A percentile compares a stretch with the other conserved stretches of the same genome.
These are phyloP conservation scores for Mortierella polycephala DNA, from an alignment of 371 early-diverging fungal species.

Conservation along the genomic window DNA sequence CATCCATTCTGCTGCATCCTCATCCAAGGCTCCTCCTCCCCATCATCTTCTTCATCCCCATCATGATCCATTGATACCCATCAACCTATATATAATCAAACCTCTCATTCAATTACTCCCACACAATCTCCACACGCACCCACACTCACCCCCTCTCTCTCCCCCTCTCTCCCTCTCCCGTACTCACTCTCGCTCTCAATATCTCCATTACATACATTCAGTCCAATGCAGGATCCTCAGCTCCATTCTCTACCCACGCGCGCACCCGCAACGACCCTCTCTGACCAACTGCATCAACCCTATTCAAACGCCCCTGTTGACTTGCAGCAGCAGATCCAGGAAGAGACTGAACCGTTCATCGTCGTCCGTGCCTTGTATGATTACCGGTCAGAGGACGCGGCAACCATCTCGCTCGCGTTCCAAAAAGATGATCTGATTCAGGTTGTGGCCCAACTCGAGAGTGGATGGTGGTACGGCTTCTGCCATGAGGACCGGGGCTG, in stretches of 20 bases:
- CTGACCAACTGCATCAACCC: constrained; percentile 38
- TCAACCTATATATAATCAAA: too few relatives aligned
- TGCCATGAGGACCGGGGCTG: constrained; percentile 79
- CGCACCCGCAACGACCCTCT: too few relatives aligned
- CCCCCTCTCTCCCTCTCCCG: constrained; percentile 3
- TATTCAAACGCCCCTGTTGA: constrained; percentile 69
- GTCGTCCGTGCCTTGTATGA: constrained; percentile 45
- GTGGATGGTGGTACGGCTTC: constrained; percentile 94
- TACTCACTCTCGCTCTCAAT: neutral
- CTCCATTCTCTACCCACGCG: neutral
- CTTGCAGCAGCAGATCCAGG: constrained; percentile 1
- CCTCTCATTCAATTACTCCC: too few relatives aligned
- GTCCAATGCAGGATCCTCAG: neutral
- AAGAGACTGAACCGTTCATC: constrained; percentile 30
- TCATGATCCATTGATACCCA: too few relatives aligned
- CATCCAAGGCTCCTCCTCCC: neutral
- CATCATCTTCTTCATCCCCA: too few relatives aligned
- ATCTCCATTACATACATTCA: neutral
- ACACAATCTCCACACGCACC: too few relatives aligned
- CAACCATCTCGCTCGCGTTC: constrained; percentile 72
- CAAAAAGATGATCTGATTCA: constrained; percentile 82
- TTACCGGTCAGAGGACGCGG: constrained; percentile 54
- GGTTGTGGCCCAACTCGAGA: constrained; percentile 82
- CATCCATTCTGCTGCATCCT: neutral
- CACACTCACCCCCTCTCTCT: neutral